Percentiles rank a stretch among this genome's conserved stretches.
Evolutionary conservation across 2,329 filamentous ascomycete genomes (phyloP).

Genomic region (Ophiocordyceps camponoti-saundersi): DNA sequence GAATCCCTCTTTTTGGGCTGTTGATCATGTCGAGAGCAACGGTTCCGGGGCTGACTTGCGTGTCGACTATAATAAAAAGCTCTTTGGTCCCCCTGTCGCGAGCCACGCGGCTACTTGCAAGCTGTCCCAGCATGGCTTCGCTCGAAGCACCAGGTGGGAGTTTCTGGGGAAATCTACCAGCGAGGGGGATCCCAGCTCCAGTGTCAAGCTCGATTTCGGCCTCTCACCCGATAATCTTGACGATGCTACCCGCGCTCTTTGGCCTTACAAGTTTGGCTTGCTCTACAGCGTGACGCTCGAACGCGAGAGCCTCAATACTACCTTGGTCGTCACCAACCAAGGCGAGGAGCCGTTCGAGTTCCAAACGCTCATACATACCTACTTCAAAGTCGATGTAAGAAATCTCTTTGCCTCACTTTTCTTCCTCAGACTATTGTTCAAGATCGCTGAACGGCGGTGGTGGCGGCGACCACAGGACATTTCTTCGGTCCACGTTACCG

Average conservation of each 20-base stretch:
- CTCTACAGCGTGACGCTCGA: slow-evolving; percentile 85
- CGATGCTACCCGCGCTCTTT: slow-evolving; percentile 50
- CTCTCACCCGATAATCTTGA: slow-evolving; percentile 58
- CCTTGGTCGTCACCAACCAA: slow-evolving; percentile 78
- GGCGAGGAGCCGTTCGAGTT: slow-evolving; percentile 72
- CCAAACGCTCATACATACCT: slow-evolving; percentile 82
- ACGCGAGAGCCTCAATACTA: slow-evolving; percentile 58
- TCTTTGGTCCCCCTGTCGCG: slow-evolving; percentile 71
- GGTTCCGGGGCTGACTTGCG: no score
- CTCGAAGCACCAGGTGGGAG: slow-evolving; percentile 79
- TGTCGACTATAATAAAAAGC: slow-evolving; percentile 24
- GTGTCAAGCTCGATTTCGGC: slow-evolving; percentile 91
- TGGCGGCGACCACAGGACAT: slow-evolving; percentile 49
- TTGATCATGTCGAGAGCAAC: not conserved
- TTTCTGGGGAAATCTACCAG: slow-evolving; percentile 68
- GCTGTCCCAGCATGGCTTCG: slow-evolving; percentile 89
- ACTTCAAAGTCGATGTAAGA: slow-evolving; percentile 62
- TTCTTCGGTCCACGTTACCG: slow-evolving; percentile 50
- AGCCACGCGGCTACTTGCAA: slow-evolving; percentile 59
- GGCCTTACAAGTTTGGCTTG: slow-evolving; percentile 77
- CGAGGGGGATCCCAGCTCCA: slow-evolving; percentile 34
- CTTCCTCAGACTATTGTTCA: no score
- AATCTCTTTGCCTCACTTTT: not conserved
- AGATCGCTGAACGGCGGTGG: not conserved
- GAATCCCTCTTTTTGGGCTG: not conserved